phyloP scores from a whole-genome alignment of 140 eudicot species.

The Bidens hawaiensis region DNA sequence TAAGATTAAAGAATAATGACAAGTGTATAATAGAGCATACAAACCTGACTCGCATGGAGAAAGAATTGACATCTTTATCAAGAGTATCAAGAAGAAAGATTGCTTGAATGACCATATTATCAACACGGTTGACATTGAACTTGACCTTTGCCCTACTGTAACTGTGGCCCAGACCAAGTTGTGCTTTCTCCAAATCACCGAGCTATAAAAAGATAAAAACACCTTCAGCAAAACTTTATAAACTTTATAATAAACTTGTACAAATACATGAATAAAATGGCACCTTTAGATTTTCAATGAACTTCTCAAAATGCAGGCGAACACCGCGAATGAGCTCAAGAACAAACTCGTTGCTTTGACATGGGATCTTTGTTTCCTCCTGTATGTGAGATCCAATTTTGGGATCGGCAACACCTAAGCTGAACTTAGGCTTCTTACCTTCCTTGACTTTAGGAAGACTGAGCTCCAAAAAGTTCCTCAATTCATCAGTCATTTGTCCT shows the following conservation, averaged over 20 bases:
- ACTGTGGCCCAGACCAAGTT: constrained; percentile 96
- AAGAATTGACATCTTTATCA: constrained; percentile 91
- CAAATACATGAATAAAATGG: not conserved
- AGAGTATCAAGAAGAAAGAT: constrained; percentile 96
- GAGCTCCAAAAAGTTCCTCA: constrained; percentile 81
- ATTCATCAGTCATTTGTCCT: constrained; percentile 95
- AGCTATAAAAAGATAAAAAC: constrained; percentile 41
- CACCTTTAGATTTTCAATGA: constrained; percentile 88
- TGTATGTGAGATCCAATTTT: constrained; percentile 77
- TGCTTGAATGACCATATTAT: constrained; percentile 98
- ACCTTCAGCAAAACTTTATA: not conserved
- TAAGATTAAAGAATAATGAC: not conserved
- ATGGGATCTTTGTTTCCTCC: constrained; percentile 87
- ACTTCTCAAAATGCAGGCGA: constrained; percentile 79
- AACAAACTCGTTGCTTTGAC: constrained; percentile 89
- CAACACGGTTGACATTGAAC: constrained; percentile 95
- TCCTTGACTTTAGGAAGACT: constrained; percentile 83
- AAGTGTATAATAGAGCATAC: constrained; percentile 1
- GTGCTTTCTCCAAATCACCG: constrained; percentile 98
- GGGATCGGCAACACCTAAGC: constrained; percentile 82
- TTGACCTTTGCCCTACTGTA: constrained; percentile 99
- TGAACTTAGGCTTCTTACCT: constrained; percentile 76
- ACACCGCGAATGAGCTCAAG: constrained; percentile 95
- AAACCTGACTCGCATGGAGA: constrained; percentile 98
- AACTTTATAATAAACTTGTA: not conserved